A percentile compares a stretch with the other conserved stretches of the same genome.
Conservation (phyloP, 352 stramenopile genomes). For the Plasmopara muralis region DNA sequence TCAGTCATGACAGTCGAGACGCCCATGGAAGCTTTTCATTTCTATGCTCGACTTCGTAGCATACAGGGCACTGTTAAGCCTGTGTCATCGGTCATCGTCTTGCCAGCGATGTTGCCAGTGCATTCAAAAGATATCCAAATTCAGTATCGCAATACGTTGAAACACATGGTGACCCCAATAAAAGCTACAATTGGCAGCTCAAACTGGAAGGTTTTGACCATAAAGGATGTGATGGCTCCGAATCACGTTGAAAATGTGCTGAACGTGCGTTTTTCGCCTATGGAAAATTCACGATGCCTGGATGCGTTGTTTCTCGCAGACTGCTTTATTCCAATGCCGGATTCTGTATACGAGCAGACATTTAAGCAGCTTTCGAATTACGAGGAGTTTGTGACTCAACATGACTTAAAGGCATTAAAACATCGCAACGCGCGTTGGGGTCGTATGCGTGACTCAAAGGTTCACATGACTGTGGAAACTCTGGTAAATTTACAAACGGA, state of each 20-base stretch:
- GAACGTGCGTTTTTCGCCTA: constrained; percentile 30
- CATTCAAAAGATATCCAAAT: constrained; percentile 25
- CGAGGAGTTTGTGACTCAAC: constrained; percentile 23
- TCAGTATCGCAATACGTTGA: constrained; percentile 38
- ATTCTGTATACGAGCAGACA: constrained; percentile 8
- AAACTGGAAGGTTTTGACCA: constrained; percentile 20
- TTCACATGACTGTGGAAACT: constrained; percentile 11
- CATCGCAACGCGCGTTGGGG: constrained; percentile 31
- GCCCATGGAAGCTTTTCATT: constrained; percentile 30
- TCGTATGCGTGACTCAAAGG: constrained; percentile 1
- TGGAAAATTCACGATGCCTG: constrained; percentile 22
- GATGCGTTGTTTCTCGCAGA: constrained; percentile 28
- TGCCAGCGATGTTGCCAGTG: constrained; percentile 37
- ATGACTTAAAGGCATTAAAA: constrained; percentile 29
- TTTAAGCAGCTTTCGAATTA: constrained; percentile 32
- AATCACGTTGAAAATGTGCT: constrained; percentile 20
- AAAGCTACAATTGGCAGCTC: constrained; percentile 11
- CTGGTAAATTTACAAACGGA: constrained; percentile 30
- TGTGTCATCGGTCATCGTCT: constrained; percentile 16
- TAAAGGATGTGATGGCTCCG: constrained; percentile 11
- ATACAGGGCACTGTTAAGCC: constrained; percentile 31
- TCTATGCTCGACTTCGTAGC: constrained; percentile 25
- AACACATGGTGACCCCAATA: constrained; percentile 25
- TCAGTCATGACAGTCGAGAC: constrained; percentile 36
- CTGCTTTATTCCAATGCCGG: constrained; percentile 24